Base-by-base conservation (phyloP, 1,284 basidiomycete genomes). In the Stereum hirsutum region DNA sequence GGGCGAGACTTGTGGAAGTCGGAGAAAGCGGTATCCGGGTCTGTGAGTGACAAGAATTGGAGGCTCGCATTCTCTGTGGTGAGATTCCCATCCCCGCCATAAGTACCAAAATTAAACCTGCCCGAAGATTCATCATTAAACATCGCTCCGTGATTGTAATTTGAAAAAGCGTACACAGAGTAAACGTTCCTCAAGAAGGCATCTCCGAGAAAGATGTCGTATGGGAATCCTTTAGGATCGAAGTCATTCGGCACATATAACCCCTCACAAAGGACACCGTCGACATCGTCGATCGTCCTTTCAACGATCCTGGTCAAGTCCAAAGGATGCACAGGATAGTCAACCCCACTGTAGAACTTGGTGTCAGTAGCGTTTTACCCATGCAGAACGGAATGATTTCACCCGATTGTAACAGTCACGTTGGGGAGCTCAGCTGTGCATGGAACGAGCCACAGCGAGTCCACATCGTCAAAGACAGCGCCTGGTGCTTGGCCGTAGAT, bases 161-260 rank as follows among this genome's bases (percentile, higher is more conserved):
- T n/a, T n/a, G n/a, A n/a, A n/a, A n/a, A n/a, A n/a, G n/a, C n/a
- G n/a, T n/a, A n/a, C 50, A 65, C 59, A 8, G 61, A 61, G 55
- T 68, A 69, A 46, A 57, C 59, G 48, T 66, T 69, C 49, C 67
- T 58, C 20, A 63, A 53, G 56, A 64, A 64, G 14, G 57, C 54
- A 41, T 63, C 62, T 38, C 69, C 69, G 14, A 71, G 54, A 43
- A 71, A 52, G 32, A 58, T 48, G 47, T 62, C 61, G 34, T 59
- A 58, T n/a, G n/a, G n/a, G n/a, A n/a, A n/a, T n/a, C n/a, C n/a
- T n/a, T n/a, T 30, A 42, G 19, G 17, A 40, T 44, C 6, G 39
- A n/a, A 42, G 38, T 47, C 49, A 19, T 44, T 51, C 40, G 58
- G 51, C 24, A 44, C 46, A 50, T 51, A 58, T 3, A 51, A 47